These are phyloP conservation scores for Trichoderma asperellum DNA, from an alignment of 2,329 filamentous ascomycete genomes.

Conservation along the genomic window DNA sequence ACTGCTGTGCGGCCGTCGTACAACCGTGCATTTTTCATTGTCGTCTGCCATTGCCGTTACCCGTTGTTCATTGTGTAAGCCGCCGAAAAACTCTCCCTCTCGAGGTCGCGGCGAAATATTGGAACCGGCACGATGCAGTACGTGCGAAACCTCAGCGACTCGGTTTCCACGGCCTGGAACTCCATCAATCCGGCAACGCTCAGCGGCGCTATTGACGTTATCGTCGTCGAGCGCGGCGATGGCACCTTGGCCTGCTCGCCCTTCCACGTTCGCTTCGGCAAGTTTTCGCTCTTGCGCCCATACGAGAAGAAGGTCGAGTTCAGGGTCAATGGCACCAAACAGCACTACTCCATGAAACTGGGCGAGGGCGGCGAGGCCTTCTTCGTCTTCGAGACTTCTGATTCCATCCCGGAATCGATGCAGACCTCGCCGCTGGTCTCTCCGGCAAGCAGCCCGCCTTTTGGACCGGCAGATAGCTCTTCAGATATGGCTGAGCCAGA, in stretches of 20 bases:
- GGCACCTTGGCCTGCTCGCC: slow-evolving; percentile 88
- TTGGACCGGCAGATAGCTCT: slow-evolving; percentile 46
- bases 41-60: not conserved
- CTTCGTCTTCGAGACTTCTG: slow-evolving; percentile 95
- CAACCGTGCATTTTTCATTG: not conserved
- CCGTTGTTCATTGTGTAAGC: not conserved
- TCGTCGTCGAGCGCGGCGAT: slow-evolving; percentile 96
- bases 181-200: slow-evolving; percentile 98
- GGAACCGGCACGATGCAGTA: slow-evolving; percentile 78
- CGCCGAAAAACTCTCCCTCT: not conserved
- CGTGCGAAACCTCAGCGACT: slow-evolving; percentile 92
- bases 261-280: slow-evolving; percentile 98
- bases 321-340: slow-evolving; percentile 87
- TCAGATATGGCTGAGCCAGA: slow-evolving; percentile 67
- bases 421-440: slow-evolving; percentile 95
- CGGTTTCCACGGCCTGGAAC: slow-evolving; percentile 98
- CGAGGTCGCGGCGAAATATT: slow-evolving; percentile 22
- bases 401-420: slow-evolving; percentile 86
- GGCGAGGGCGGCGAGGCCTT: slow-evolving; percentile 97
- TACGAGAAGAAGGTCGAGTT: slow-evolving; percentile 99
- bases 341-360: slow-evolving; percentile 96
- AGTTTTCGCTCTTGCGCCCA: slow-evolving; percentile 92
- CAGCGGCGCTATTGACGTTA: slow-evolving; percentile 97
- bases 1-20: not conserved
- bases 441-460: slow-evolving; percentile 81